phyloP scores from a whole-genome alignment of 768 basidiomycete genomes.

The Pleurotus sapidus region DNA sequence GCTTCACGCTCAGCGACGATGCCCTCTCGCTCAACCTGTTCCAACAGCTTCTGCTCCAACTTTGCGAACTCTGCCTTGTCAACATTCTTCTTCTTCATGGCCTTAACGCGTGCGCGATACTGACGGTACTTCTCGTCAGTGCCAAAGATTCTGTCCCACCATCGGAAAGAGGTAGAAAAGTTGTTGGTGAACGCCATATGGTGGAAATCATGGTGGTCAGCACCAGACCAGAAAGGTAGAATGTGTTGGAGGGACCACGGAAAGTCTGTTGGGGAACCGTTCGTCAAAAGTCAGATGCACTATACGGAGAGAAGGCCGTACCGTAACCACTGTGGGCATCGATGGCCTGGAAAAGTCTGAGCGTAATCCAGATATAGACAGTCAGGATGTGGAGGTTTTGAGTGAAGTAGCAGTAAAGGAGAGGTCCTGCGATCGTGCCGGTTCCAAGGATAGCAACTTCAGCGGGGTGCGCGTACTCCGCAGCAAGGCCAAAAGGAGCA shows the following conservation, averaged over 20 bases:
- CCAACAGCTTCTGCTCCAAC: conserved; percentile 61
- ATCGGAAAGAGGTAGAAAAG: conserved; percentile 91
- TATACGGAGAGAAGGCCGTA: conserved; percentile 28
- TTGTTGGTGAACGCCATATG: conserved; percentile 96
- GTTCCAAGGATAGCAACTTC: conserved; percentile 94
- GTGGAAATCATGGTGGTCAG: conserved; percentile 98
- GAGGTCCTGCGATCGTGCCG: conserved; percentile 86
- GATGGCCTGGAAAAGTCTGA: conserved; percentile 94
- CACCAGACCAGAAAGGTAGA: conserved; percentile 95
- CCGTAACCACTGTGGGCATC: conserved; percentile 97
- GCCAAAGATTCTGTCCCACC: conserved; percentile 87
- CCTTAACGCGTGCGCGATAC: conserved; percentile 66
- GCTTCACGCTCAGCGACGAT: conserved; percentile 62
- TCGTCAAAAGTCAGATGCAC: background rate
- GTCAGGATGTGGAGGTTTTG: conserved; percentile 85
- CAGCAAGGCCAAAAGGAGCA: conserved; percentile 95
- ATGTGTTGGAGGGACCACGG: conserved; percentile 95
- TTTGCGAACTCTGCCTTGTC: conserved; percentile 48
- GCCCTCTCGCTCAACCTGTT: conserved; percentile 74
- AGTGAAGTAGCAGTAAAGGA: conserved; percentile 80
- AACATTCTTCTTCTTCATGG: conserved; percentile 60
- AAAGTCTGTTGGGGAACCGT: conserved; percentile 58
- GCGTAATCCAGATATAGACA: conserved; percentile 90
- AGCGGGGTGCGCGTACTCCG: conserved; percentile 96
- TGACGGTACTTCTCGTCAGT: conserved; percentile 89